Conservation (phyloP, 495 filamentous ascomycete species). For the Jackrogersella minutella region DNA sequence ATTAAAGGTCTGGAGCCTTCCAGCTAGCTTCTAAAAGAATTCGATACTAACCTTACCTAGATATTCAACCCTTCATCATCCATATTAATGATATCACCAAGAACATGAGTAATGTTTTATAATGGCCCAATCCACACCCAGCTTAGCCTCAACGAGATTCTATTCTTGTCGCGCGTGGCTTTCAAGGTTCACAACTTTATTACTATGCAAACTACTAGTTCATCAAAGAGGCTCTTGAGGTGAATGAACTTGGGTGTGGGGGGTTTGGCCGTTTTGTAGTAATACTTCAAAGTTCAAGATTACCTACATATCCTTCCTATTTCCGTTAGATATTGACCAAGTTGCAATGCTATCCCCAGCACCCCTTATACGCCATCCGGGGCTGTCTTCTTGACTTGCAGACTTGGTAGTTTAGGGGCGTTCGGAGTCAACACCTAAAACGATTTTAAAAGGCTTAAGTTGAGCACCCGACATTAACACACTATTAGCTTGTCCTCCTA, state of each 20-base stretch:
- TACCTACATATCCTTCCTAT: not conserved
- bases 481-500: not conserved
- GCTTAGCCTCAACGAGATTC: not conserved
- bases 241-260: not conserved
- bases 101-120: slow-evolving; percentile 11
- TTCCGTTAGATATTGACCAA: slow-evolving; percentile 7
- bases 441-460: slow-evolving; percentile 6
- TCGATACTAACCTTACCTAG: slow-evolving; percentile 30
- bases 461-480: too few species aligned
- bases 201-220: slow-evolving; percentile 3
- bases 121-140: not conserved
- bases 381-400: not conserved
- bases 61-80: slow-evolving; percentile 6
- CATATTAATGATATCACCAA: slow-evolving; percentile 1
- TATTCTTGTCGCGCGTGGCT: not conserved
- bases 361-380: not conserved
- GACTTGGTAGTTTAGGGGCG: not conserved
- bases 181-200: not conserved
- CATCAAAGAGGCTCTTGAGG: not conserved
- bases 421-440: not conserved
- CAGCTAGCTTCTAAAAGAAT: slow-evolving; percentile 27
- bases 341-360: not conserved
- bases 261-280: slow-evolving; percentile 9
- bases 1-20: not conserved
- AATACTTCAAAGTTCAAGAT: slow-evolving; percentile 3